phyloP scores from a whole-genome alignment of 2,329 filamentous ascomycete genomes.

The Graphiopsis chlorocephala region DNA sequence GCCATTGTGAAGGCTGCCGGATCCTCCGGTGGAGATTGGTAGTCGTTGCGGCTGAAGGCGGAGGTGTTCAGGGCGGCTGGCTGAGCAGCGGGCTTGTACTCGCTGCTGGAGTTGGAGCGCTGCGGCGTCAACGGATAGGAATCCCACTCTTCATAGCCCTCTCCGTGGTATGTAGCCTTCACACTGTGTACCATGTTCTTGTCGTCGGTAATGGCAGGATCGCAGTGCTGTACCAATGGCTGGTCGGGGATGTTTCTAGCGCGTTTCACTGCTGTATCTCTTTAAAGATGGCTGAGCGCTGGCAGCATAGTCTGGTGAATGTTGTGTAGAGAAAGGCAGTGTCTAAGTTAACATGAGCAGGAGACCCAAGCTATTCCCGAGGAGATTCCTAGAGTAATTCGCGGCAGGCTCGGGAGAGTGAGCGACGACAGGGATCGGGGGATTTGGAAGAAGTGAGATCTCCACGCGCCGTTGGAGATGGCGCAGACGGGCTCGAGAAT shows the following conservation, averaged over 20 bases:
- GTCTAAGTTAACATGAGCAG: not conserved
- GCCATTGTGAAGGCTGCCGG: slow-evolving; percentile 28
- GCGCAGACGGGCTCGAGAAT: not conserved
- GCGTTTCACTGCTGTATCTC: slow-evolving; percentile 6
- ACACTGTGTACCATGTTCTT: slow-evolving; percentile 14
- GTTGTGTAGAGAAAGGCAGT: not conserved
- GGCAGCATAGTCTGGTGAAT: not conserved
- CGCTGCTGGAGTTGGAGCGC: slow-evolving; percentile 12
- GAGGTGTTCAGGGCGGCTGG: slow-evolving; percentile 16
- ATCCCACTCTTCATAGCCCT: slow-evolving; percentile 12
- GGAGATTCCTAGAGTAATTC: not conserved
- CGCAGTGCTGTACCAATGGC: not conserved
- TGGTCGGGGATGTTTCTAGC: not conserved
- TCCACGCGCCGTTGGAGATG: slow-evolving; percentile 13
- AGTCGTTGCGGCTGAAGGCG: slow-evolving; percentile 24
- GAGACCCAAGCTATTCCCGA: slow-evolving; percentile 1
- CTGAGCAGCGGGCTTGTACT: slow-evolving; percentile 11
- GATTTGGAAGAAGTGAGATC: slow-evolving; percentile 3
- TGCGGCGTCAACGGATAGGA: slow-evolving; percentile 14
- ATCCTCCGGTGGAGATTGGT: slow-evolving; percentile 24
- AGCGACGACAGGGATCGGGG: slow-evolving; percentile 9
- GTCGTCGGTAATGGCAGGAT: not conserved
- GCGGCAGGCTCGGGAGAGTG: slow-evolving; percentile 2
- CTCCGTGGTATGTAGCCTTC: slow-evolving; percentile 12
- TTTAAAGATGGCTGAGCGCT: not conserved